Conservation (phyloP, 768 basidiomycete species). For the Boletus vermiculosoides region DNA sequence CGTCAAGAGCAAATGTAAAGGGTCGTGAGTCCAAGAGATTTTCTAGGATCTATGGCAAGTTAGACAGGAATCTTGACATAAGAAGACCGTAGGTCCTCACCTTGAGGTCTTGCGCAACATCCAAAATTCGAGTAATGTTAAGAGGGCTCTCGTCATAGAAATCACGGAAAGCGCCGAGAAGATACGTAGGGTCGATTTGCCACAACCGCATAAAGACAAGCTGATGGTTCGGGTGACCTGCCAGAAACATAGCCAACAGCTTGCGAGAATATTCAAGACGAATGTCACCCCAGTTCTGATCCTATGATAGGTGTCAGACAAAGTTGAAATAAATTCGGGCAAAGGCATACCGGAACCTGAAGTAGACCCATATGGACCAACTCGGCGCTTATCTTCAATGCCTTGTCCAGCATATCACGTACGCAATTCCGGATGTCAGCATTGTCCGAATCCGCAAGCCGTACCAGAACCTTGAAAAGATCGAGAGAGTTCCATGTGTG, state of each 20-base stretch:
- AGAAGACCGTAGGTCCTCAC: slow-evolving; percentile 39
- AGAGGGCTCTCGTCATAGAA: slow-evolving; percentile 91
- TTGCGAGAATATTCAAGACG: slow-evolving; percentile 85
- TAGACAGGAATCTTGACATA: background rate
- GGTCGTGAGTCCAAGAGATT: slow-evolving; percentile 88
- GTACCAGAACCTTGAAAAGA: slow-evolving; percentile 84
- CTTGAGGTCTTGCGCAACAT: slow-evolving; percentile 94
- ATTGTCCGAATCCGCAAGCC: slow-evolving; percentile 69
- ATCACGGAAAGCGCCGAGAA: slow-evolving; percentile 85
- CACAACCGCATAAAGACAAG: slow-evolving; percentile 96
- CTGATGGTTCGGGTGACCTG: slow-evolving; percentile 91
- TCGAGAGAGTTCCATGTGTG: slow-evolving; percentile 95
- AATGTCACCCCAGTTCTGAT: slow-evolving; percentile 84
- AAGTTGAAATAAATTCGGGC: background rate
- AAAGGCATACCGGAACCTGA: slow-evolving; percentile 75
- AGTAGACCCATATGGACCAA: slow-evolving; percentile 90
- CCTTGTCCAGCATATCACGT: slow-evolving; percentile 90
- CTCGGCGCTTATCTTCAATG: slow-evolving; percentile 90
- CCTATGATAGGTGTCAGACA: slow-evolving; percentile 35
- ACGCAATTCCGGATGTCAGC: slow-evolving; percentile 73
- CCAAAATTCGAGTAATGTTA: slow-evolving; percentile 92
- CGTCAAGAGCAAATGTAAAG: slow-evolving; percentile 87
- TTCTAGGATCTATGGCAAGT: slow-evolving; percentile 70
- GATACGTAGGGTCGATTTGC: slow-evolving; percentile 84
- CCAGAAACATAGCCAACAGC: slow-evolving; percentile 85